Conservation (phyloP, 1,284 basidiomycete species). For the Leccinum griseonigrum region DNA sequence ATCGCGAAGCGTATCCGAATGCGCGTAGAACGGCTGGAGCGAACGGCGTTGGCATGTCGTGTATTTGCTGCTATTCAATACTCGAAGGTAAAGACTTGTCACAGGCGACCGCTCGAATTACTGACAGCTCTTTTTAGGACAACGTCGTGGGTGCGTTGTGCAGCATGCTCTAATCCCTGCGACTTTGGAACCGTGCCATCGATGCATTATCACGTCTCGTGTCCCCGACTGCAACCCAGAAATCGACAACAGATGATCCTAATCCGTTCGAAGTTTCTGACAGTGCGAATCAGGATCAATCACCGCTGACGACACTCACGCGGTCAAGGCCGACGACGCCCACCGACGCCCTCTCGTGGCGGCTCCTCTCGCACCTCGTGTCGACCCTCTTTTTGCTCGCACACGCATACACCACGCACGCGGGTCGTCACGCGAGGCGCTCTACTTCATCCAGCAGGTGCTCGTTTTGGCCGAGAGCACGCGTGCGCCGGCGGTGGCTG, state of each 20-base stretch:
- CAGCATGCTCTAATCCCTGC: slow-evolving; percentile 67
- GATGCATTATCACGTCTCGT: slow-evolving; percentile 66
- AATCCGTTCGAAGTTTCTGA: slow-evolving; percentile 61
- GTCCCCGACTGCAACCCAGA: slow-evolving; percentile 29
- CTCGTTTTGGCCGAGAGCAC: slow-evolving; percentile 64
- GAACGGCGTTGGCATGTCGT: slow-evolving; percentile 67
- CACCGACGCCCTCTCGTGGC: slow-evolving; percentile 68
- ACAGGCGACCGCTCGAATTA: not conserved
- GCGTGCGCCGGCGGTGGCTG: slow-evolving; percentile 60
- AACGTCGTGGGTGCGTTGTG: slow-evolving; percentile 61
- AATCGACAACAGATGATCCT: slow-evolving; percentile 33
- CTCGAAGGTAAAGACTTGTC: slow-evolving; percentile 46
- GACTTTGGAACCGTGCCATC: slow-evolving; percentile 78
- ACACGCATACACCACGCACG: slow-evolving; percentile 58
- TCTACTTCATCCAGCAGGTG: slow-evolving; percentile 78
- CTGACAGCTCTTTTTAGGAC: slow-evolving; percentile 45
- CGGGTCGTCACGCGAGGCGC: slow-evolving; percentile 79
- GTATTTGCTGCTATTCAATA: slow-evolving; percentile 69
- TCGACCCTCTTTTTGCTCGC: slow-evolving; percentile 62
- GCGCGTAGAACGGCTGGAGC: slow-evolving; percentile 59
- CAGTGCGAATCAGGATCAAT: slow-evolving; percentile 32
- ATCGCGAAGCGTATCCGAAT: slow-evolving; percentile 56
- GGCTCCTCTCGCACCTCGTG: slow-evolving; percentile 68
- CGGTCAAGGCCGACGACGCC: slow-evolving; percentile 9
- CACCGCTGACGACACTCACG: slow-evolving; percentile 23